These are phyloP conservation scores for Pedinophyceae sp. DNA, from an alignment of 139 green algal genomes.

Conservation along the genomic window DNA sequence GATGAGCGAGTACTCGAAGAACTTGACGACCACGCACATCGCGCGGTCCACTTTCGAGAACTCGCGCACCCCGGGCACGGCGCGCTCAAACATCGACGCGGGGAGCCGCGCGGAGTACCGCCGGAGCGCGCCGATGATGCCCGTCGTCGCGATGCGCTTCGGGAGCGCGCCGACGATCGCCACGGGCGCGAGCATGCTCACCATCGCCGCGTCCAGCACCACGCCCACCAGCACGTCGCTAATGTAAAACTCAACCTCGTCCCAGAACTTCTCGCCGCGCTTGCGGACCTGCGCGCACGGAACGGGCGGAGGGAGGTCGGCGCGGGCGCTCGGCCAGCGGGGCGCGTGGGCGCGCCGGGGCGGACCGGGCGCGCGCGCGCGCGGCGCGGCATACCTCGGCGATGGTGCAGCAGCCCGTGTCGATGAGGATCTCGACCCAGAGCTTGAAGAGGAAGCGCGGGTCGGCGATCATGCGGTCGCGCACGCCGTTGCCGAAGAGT, in stretches of 20 bases:
- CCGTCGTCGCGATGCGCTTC: conserved; percentile 10
- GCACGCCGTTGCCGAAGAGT: conserved; percentile 41
- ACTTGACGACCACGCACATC: conserved; percentile 56
- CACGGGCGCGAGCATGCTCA: conserved; percentile 71
- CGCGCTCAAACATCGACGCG: conserved; percentile 56
- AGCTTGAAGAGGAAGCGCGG: conserved; percentile 78
- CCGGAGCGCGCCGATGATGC: not conserved
- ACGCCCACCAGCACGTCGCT: conserved; percentile 75
- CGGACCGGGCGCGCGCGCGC: too few relatives aligned
- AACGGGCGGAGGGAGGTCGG: too few relatives aligned
- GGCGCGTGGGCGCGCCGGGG: too few relatives aligned
- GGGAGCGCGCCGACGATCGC: conserved; percentile 37
- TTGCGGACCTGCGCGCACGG: too few relatives aligned
- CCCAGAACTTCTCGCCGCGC: conserved; percentile 84
- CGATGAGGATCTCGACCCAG: not conserved
- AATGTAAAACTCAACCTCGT: conserved; percentile 94
- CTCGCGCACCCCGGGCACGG: conserved; percentile 19
- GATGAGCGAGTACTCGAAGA: conserved; percentile 71
- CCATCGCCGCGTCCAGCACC: conserved; percentile 79
- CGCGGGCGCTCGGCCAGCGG: too few relatives aligned
- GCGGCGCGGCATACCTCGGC: too few relatives aligned
- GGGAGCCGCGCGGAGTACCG: conserved; percentile 33
- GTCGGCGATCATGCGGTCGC: conserved; percentile 70
- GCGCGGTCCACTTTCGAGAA: conserved; percentile 37
- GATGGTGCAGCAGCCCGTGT: conserved; percentile 72